Percentiles rank a stretch among this genome's conserved stretches.
Conservation (phyloP, 2,329 filamentous ascomycete species). For the Meredithiella fracta region DNA sequence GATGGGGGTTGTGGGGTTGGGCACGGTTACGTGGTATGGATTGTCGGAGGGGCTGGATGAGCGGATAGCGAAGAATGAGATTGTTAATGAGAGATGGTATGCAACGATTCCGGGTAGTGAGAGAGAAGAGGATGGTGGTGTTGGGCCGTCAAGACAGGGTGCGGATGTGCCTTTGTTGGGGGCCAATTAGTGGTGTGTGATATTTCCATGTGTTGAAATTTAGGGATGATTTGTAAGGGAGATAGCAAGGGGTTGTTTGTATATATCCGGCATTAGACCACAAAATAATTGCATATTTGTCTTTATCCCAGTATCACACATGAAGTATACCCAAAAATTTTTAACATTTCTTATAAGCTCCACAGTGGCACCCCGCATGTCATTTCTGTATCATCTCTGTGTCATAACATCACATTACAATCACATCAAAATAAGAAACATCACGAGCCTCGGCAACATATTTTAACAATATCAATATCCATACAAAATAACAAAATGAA, state of each 20-base stretch:
- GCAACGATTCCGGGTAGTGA: constrained; percentile 1
- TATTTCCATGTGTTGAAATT: too few relatives aligned
- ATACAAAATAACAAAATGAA: constrained; percentile 3
- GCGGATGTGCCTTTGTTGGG: constrained; percentile 1
- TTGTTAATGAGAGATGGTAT: constrained; percentile 12
- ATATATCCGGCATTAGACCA: not conserved
- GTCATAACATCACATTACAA: too few relatives aligned
- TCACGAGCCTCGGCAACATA: not conserved
- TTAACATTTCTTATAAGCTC: too few relatives aligned
- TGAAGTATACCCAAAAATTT: too few relatives aligned
- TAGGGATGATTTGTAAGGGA: too few relatives aligned
- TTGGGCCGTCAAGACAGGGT: not conserved
- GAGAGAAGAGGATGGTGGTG: not conserved
- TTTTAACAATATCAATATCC: constrained; percentile 11
- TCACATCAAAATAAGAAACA: constrained; percentile 5
- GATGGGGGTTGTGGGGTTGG: constrained; percentile 51
- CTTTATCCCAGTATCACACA: too few relatives aligned
- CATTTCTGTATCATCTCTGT: too few relatives aligned
- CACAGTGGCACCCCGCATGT: too few relatives aligned
- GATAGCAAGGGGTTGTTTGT: not conserved
- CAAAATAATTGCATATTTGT: not conserved
- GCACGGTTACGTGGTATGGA: constrained; percentile 39
- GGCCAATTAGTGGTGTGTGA: not conserved
- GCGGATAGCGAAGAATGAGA: not conserved
- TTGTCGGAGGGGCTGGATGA: constrained; percentile 10